Conservation (phyloP, 257 asterid species). For the Capsicum baccatum region DNA sequence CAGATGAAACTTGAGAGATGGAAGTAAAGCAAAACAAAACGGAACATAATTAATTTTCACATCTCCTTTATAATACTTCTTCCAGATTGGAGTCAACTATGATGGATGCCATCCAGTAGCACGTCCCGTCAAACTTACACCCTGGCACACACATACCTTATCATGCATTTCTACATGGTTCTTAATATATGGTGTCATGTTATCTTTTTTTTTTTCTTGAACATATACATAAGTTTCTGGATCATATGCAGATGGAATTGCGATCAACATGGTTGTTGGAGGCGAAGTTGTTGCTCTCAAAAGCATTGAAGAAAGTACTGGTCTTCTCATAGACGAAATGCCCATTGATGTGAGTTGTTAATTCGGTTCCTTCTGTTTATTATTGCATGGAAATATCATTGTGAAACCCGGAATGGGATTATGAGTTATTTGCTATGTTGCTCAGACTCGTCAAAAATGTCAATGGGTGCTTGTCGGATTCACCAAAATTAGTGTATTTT, state of each 20-base stretch:
- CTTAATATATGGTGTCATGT: constrained; percentile 24
- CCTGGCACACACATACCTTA: too few species aligned
- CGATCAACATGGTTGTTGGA: constrained; percentile 92
- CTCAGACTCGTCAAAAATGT: too few species aligned
- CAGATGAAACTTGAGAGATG: constrained; percentile 17
- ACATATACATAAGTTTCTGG: constrained; percentile 21
- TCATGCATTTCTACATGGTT: not conserved
- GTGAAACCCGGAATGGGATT: not conserved
- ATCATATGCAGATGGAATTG: constrained; percentile 75
- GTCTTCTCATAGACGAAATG: constrained; percentile 84
- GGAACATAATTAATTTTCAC: not conserved
- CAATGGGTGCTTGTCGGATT: too few species aligned
- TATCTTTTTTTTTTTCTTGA: constrained; percentile 27
- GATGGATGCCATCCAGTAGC: not conserved
- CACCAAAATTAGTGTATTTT: too few species aligned
- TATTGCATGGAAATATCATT: constrained; percentile 2
- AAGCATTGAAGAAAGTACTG: constrained; percentile 86
- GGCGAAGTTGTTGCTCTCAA: constrained; percentile 87
- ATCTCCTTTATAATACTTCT: constrained; percentile 1
- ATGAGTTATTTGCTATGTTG: not conserved
- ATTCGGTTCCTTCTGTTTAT: constrained; percentile 12
- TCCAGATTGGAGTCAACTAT: not conserved
- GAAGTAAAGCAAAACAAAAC: constrained; percentile 20
- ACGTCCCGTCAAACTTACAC: not conserved
- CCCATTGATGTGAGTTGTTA: constrained; percentile 77